phyloP scores from a whole-genome alignment of 2,329 filamentous ascomycete species.

The Aureobasidium vineae region DNA sequence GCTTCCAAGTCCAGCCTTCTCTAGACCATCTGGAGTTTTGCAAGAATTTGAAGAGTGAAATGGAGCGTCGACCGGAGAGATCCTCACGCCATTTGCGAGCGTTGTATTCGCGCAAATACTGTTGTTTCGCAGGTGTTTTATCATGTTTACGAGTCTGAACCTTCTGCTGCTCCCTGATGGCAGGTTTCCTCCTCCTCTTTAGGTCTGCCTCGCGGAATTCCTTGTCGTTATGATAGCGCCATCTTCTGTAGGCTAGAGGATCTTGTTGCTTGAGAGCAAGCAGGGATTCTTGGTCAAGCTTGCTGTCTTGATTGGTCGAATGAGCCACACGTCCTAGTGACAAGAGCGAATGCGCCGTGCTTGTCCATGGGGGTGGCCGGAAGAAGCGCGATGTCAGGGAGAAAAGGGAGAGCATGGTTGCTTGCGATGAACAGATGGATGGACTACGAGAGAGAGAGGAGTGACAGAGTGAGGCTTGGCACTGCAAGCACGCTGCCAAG shows the following conservation, averaged over 20 bases:
- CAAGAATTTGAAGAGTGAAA: neutral
- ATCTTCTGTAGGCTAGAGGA: neutral
- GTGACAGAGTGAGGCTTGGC: neutral
- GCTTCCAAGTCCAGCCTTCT: slow-evolving; percentile 3
- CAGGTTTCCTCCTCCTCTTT: neutral
- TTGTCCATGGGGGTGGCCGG: neutral
- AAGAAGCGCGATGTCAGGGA: neutral
- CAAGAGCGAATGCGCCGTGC: neutral
- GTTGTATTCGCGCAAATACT: neutral
- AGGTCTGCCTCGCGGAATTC: no score
- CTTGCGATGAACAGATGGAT: neutral
- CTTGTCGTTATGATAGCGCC: neutral
- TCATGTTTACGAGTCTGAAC: neutral
- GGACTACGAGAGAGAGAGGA: neutral
- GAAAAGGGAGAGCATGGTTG: neutral
- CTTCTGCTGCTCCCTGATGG: neutral
- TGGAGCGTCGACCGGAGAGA: neutral
- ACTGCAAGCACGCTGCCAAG: neutral
- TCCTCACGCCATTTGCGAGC: neutral
- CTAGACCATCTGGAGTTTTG: neutral
- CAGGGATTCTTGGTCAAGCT: neutral
- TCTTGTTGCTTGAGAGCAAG: neutral
- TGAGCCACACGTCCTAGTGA: neutral
- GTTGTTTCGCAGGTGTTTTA: neutral
- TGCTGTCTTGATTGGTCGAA: neutral